Evolutionary conservation across 352 stramenopile genomes (phyloP).

Genomic region (Pilasporangium apinafurcum): DNA sequence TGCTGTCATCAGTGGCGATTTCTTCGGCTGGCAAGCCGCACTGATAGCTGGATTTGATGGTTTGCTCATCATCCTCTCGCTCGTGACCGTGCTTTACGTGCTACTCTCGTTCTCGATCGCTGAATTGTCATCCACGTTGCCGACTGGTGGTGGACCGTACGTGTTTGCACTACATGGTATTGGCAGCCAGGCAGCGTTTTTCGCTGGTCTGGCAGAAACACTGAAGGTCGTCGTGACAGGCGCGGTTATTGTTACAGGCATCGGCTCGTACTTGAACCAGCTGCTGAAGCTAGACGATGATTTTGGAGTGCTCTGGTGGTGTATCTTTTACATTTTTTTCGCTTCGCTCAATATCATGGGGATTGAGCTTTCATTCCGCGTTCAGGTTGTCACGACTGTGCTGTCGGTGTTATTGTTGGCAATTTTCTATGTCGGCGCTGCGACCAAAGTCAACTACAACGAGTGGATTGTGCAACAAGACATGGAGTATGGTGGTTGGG

Average conservation of each 20-base stretch:
- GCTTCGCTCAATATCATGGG: conserved; percentile 50
- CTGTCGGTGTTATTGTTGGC: conserved; percentile 49
- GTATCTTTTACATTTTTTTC: conserved; percentile 58
- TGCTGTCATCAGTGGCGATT: conserved; percentile 49
- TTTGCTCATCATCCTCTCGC: conserved; percentile 43
- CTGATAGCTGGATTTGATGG: conserved; percentile 51
- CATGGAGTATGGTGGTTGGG: conserved; percentile 42
- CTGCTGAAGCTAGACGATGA: conserved; percentile 28
- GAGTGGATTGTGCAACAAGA: conserved; percentile 35
- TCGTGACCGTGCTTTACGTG: conserved; percentile 59
- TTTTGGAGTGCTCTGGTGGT: conserved; percentile 47
- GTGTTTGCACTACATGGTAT: conserved; percentile 62
- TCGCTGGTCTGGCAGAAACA: conserved; percentile 55
- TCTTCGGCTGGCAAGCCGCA: conserved; percentile 57
- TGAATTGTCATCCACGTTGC: conserved; percentile 53
- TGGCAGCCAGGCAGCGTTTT: conserved; percentile 41
- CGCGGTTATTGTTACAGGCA: conserved; percentile 51
- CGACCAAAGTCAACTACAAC: conserved; percentile 48
- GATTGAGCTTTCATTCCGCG: conserved; percentile 58
- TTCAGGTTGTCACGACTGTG: conserved; percentile 48
- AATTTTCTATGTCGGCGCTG: conserved; percentile 62
- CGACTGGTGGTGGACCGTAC: conserved; percentile 48
- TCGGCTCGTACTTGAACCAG: conserved; percentile 63
- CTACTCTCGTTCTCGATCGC: conserved; percentile 67
- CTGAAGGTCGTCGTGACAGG: conserved; percentile 68